phyloP scores from a whole-genome alignment of 176 grass and related monocot species.

The Zea luxurians region DNA sequence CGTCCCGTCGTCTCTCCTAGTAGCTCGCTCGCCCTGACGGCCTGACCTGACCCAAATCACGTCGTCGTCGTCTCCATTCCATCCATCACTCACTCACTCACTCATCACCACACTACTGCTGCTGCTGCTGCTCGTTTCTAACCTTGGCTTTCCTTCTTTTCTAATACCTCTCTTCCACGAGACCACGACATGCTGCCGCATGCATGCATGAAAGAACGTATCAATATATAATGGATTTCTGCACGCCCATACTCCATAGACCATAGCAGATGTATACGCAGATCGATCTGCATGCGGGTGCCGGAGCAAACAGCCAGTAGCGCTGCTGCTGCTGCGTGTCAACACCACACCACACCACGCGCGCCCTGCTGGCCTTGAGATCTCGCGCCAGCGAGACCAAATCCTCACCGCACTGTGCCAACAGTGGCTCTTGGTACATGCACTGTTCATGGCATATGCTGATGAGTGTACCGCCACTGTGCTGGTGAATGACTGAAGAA shows the following conservation, averaged over 20 bases:
- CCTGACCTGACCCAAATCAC: conserved; percentile 51
- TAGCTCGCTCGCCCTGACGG: background rate
- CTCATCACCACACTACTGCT: background rate
- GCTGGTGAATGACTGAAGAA: background rate
- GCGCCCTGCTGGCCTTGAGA: background rate
- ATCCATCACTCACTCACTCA: background rate
- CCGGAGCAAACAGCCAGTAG: background rate
- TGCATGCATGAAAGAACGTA: background rate
- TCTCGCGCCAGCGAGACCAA: conserved; percentile 8
- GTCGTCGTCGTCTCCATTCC: conserved; percentile 37
- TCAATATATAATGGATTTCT: background rate
- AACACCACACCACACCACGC: no score
- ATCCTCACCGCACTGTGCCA: conserved; percentile 4
- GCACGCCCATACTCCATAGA: background rate
- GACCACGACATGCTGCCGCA: background rate
- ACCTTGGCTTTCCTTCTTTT: conserved; percentile 22
- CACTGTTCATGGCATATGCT: background rate
- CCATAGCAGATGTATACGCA: background rate
- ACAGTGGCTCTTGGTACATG: conserved; percentile 9
- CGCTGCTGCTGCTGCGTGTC: no score
- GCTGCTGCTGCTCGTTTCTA: background rate
- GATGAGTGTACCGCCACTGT: background rate
- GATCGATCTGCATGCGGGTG: background rate
- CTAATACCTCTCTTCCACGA: background rate
- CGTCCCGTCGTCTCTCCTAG: background rate